Conservation (phyloP, 2,329 filamentous ascomycete species). For the Berkeleyomyces basicola region DNA sequence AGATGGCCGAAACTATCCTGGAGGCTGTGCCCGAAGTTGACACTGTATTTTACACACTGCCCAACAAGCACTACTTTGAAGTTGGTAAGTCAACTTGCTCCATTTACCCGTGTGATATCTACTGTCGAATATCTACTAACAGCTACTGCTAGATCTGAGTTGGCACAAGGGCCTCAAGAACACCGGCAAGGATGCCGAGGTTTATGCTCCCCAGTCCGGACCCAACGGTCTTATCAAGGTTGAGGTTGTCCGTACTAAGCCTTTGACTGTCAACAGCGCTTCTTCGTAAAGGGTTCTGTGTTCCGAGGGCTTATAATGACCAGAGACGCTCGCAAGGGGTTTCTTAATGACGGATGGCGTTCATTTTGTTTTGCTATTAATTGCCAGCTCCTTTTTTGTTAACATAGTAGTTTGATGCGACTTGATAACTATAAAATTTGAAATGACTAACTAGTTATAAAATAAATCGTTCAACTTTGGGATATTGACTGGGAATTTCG, state of each 20-base stretch:
- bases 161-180: slow-evolving; percentile 96
- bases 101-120: too few relatives aligned
- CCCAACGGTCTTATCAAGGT: slow-evolving; percentile 95
- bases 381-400: not conserved
- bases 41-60: slow-evolving; percentile 65
- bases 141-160: slow-evolving; percentile 50
- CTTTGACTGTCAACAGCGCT: slow-evolving; percentile 9
- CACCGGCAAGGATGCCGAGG: slow-evolving; percentile 86
- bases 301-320: slow-evolving; percentile 1
- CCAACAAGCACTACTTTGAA: slow-evolving; percentile 99
- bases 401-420: not conserved
- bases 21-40: slow-evolving; percentile 54
- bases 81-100: slow-evolving; percentile 44
- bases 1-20: slow-evolving; percentile 85
- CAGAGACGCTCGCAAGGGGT: not conserved
- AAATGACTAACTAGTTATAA: not conserved
- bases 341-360: not conserved
- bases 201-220: slow-evolving; percentile 81
- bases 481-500: too few relatives aligned
- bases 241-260: slow-evolving; percentile 48
- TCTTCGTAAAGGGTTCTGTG: not conserved
- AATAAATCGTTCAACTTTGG: not conserved
- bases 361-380: not conserved
- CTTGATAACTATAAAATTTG: not conserved
- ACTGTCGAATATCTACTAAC: not conserved